phyloP scores from a whole-genome alignment of 768 basidiomycete species.

The Auricularia sp. region DNA sequence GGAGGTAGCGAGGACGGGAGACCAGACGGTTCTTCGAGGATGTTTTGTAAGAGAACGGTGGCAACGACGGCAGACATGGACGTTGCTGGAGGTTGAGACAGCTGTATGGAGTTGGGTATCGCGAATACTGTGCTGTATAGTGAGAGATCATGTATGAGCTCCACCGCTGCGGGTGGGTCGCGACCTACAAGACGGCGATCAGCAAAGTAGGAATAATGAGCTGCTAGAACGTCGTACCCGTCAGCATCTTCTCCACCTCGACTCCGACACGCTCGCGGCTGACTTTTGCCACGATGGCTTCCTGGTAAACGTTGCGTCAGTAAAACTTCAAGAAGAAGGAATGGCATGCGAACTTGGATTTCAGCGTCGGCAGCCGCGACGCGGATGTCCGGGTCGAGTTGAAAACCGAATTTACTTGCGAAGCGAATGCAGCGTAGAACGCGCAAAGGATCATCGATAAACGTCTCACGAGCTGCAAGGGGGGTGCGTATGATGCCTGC shows the following conservation, averaged over 20 bases:
- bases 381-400: constrained; percentile 56
- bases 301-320: constrained; percentile 25
- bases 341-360: constrained; percentile 45
- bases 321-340: not conserved
- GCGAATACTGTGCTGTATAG: constrained; percentile 63
- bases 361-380: constrained; percentile 48
- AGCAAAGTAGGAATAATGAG: constrained; percentile 4
- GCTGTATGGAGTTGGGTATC: constrained; percentile 37
- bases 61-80: constrained; percentile 20
- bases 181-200: constrained; percentile 35
- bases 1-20: constrained; percentile 20
- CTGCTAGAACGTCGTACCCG: constrained; percentile 36
- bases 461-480: constrained; percentile 76
- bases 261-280: constrained; percentile 86
- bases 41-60: constrained; percentile 19
- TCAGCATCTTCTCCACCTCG: constrained; percentile 91
- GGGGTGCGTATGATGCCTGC: constrained; percentile 81
- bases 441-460: constrained; percentile 87
- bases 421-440: constrained; percentile 88
- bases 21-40: constrained; percentile 3
- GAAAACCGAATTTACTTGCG: constrained; percentile 81
- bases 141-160: constrained; percentile 62
- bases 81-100: constrained; percentile 52
- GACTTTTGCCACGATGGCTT: constrained; percentile 67
- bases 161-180: constrained; percentile 63